Conservation (phyloP, 257 asterid genomes). For the Ophiorrhiza pumila region DNA sequence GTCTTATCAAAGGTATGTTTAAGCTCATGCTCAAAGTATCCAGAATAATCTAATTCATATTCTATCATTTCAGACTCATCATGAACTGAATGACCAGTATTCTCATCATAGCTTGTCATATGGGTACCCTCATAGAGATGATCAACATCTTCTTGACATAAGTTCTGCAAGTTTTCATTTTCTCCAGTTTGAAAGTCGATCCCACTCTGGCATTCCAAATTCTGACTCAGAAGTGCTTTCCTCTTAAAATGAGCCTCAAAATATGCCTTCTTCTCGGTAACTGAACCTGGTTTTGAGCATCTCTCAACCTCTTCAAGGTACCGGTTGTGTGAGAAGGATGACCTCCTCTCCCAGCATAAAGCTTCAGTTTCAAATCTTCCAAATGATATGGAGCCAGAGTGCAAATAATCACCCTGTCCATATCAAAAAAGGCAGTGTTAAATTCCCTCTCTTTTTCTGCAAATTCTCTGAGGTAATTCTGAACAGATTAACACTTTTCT, state of each 20-base stretch:
- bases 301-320: conserved; percentile 87
- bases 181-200: conserved; percentile 36
- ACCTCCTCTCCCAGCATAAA: conserved; percentile 87
- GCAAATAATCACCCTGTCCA: conserved; percentile 57
- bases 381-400: conserved; percentile 77
- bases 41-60: conserved; percentile 23
- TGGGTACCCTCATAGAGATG: conserved; percentile 18
- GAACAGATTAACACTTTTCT: not conserved
- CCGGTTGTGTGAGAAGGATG: conserved; percentile 76
- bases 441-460: not conserved
- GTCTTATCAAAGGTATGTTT: conserved; percentile 14
- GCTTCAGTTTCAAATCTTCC: conserved; percentile 73
- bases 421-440: conserved; percentile 12
- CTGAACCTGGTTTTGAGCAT: conserved; percentile 82
- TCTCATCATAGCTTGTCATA: conserved; percentile 30
- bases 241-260: conserved; percentile 78
- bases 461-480: not conserved
- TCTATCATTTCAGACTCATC: conserved; percentile 24
- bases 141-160: conserved; percentile 30
- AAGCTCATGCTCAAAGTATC: conserved; percentile 21
- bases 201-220: conserved; percentile 36
- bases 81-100: conserved; percentile 19
- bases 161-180: conserved; percentile 31
- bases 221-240: conserved; percentile 42
- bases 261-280: conserved; percentile 75